Base-by-base conservation (phyloP, 495 filamentous ascomycete genomes). In the Aspergillus sclerotiicarbonarius region DNA sequence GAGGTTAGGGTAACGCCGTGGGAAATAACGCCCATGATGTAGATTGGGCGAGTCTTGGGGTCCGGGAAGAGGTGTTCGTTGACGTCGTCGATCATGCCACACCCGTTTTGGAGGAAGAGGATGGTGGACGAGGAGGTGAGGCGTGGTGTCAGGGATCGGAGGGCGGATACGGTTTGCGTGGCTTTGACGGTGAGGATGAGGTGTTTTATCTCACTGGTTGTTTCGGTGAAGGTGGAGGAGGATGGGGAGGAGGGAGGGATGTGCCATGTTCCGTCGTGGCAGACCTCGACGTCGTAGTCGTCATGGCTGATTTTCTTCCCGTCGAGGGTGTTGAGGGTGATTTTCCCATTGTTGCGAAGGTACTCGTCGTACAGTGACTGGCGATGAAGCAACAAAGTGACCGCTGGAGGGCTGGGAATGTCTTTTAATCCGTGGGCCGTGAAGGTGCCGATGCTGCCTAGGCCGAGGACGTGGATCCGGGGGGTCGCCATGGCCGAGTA, bases 71-170 rank as follows among this genome's bases (percentile, higher is more conserved):
- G 58, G 2, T 70, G 39, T 0, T 75, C 62, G 59, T 86, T 86
- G 16, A 92, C 71, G 18, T 79, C 72, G 35, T 93, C 87, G 35
- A 89, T 70, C 13, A 87, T 72, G 4, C 90, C 89, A 67, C 92
- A 80, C 6, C 87, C 88, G 41, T 90, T 86, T 53, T 91, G 85
- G 0, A 92, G 63, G 47, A 94, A 84, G 46, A 85, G 79, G 53
- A 94, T 79, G 0, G 89, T 89, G 3, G 87, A 89, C 13, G 75
- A 68, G 18, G 72, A 68, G 46, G 80, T 76, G 1, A 94, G 74
- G 9, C 87, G 76, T 57, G 85, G 72, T 12, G 61, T 62, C 21
- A 93, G 73, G 0, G 65, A 51, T n/a, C 61, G 53, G 6, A 94
- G 64, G 0, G 83, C 82, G 3, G 73, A 54, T 4, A 85, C 56